Evolutionary conservation across 148 eudicot species (phyloP), one percentile per base, ranked within the genome.

Genomic region (Silene conica): DNA sequence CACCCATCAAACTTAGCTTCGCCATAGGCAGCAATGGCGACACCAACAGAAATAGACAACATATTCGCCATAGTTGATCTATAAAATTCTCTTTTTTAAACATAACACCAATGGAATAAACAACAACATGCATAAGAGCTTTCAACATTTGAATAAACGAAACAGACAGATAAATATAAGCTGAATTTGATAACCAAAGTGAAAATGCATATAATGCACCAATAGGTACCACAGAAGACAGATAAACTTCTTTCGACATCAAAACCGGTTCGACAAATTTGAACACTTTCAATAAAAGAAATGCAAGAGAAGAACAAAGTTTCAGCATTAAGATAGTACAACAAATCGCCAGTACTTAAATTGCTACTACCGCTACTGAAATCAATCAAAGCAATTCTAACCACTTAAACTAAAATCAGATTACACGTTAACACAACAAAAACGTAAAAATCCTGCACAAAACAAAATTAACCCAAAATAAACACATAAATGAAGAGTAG

Each of bases 131-230:
- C 91, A 87, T 89, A 0, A 89, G 77, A 6, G 94, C 94, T 59
- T 89, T 89, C 10, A 89, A 76, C 93, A 89, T 89, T 78, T 89
- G 93, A 8, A 89, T 89, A 72, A 89, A 89, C 0, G 90, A 87
- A 0, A 89, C 93, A 0, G 90, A 87, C 0, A 89, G 73, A 55
- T 85, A 89, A 23, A 89, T 89, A 38, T 89, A 89, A 0, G 93
- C 90, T 0, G 93, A 87, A 70, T 89, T 89, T 1, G 93, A 89
- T 1, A 85, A 74, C 93, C 93, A 89, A 10, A 89, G 76, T 0
- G 83, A 78, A n/a, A 87, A 69, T 3, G 90, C 78, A 61, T 89
- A 89, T 0, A 89, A 76, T 0, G 86, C 82, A 18, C 93, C 93
- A 69, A 89, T 89, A 0, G 93, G 93, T 18, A 89, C 86, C 20